Evolutionary conservation across 768 basidiomycete genomes (phyloP).

Genomic region (Suillus cothurnatus): DNA sequence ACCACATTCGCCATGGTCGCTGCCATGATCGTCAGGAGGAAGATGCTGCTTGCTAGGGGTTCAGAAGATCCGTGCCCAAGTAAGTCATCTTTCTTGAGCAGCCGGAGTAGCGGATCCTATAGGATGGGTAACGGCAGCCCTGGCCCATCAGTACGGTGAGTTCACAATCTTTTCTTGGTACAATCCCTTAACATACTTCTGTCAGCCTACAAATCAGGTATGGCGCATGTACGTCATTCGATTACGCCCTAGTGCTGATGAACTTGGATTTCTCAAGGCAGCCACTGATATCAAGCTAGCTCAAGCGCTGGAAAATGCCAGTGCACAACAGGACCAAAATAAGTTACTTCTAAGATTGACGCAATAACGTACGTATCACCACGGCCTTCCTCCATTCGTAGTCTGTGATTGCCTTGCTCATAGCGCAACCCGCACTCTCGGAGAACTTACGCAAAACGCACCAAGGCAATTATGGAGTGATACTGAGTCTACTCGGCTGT

Average conservation of each 20-base stretch:
- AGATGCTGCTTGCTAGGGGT: conserved; percentile 64
- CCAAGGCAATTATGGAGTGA: conserved; percentile 88
- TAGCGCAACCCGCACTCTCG: conserved; percentile 75
- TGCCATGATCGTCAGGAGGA: conserved; percentile 82
- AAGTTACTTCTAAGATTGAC: conserved; percentile 77
- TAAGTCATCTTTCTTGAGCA: conserved; percentile 31
- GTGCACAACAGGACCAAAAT: conserved; percentile 77
- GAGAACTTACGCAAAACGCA: conserved; percentile 90
- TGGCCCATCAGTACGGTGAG: conserved; percentile 53
- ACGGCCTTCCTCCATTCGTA: conserved; percentile 55
- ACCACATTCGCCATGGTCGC: conserved; percentile 99
- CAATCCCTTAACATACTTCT: conserved; percentile 9
- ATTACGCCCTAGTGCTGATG: conserved; percentile 14
- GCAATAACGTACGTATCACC: conserved; percentile 61
- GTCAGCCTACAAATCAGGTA: conserved; percentile 34
- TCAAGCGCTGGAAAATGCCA: conserved; percentile 73
- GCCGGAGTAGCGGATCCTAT: conserved; percentile 11
- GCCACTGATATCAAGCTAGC: conserved; percentile 60
- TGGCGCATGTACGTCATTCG: conserved; percentile 2
- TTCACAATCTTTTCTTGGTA: neutral
- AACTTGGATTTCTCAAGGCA: conserved; percentile 29
- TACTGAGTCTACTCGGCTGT: conserved; percentile 91
- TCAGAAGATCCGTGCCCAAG: conserved; percentile 76
- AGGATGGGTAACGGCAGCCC: conserved; percentile 32
- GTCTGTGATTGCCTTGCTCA: conserved; percentile 82